Evolutionary conservation across 108 stramenopile genomes (phyloP).

Genomic region (Aurantiochytrium sp.): DNA sequence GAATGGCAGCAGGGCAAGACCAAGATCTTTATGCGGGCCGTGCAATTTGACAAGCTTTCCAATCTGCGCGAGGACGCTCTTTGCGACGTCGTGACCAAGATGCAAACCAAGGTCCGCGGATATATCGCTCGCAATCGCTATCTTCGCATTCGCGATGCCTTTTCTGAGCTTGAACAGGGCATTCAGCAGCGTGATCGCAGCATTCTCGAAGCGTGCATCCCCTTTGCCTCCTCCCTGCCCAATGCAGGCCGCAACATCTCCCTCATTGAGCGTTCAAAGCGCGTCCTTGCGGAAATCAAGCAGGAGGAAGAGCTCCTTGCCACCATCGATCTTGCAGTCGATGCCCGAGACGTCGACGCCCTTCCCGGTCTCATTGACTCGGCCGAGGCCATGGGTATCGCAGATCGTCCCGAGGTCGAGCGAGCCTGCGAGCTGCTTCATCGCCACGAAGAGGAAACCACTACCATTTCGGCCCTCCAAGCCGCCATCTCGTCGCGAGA

Average conservation of each 20-base stretch:
- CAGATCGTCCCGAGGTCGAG: not conserved
- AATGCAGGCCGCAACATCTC: constrained; percentile 26
- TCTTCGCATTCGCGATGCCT: constrained; percentile 25
- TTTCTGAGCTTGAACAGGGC: constrained; percentile 32
- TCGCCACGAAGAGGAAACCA: constrained; percentile 3
- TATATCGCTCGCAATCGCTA: not conserved
- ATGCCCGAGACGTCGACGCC: not conserved
- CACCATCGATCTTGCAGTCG: not conserved
- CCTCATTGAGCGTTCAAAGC: constrained; percentile 22
- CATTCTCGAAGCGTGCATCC: constrained; percentile 4
- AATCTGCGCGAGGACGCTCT: constrained; percentile 41
- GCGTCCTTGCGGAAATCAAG: not conserved
- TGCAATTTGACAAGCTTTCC: constrained; percentile 38
- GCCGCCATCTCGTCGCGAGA: not conserved
- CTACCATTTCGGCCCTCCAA: not conserved
- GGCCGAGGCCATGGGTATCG: not conserved
- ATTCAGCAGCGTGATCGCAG: constrained; percentile 27
- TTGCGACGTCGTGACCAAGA: not conserved
- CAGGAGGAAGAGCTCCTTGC: not conserved
- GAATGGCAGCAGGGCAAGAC: constrained; percentile 45
- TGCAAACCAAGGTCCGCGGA: constrained; percentile 19
- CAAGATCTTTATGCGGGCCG: constrained; percentile 55
- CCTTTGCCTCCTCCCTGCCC: constrained; percentile 29
- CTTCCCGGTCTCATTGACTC: not conserved
- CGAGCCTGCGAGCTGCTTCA: constrained; percentile 13